A percentile compares a stretch with the other conserved stretches of the same genome.
Conservation (phyloP, 495 filamentous ascomycete genomes). For the Daldinia grandis region DNA sequence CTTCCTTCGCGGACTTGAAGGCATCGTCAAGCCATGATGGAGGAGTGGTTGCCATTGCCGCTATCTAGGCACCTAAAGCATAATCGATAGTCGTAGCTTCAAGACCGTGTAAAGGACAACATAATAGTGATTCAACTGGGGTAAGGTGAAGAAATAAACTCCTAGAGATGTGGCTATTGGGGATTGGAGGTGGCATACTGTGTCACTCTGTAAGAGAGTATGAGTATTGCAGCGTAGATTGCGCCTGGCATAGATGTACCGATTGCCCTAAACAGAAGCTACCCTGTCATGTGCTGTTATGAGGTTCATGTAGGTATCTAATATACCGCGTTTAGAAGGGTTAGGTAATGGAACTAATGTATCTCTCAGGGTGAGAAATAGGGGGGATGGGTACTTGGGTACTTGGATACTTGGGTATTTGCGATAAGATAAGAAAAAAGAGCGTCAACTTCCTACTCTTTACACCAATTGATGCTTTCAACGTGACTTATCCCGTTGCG, state of each 20-base stretch:
- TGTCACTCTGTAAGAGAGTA: neutral
- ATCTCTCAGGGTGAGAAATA: neutral
- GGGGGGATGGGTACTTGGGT: neutral
- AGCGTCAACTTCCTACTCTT: neutral
- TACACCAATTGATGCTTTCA: neutral
- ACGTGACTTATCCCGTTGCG: neutral
- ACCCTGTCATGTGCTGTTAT: too few relatives aligned
- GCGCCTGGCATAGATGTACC: neutral
- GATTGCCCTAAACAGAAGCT: too few relatives aligned
- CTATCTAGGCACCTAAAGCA: slow-evolving; percentile 5
- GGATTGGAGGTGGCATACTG: too few relatives aligned
- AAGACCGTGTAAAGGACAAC: neutral
- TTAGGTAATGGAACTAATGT: too few relatives aligned
- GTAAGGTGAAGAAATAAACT: neutral
- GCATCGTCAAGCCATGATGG: slow-evolving; percentile 23
- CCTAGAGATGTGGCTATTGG: neutral
- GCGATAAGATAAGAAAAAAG: slow-evolving; percentile 8
- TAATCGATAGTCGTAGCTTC: neutral
- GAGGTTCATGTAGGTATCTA: too few relatives aligned
- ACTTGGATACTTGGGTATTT: neutral
- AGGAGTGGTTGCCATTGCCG: neutral
- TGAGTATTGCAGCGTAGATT: neutral
- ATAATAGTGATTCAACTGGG: neutral
- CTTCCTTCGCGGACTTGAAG: slow-evolving; percentile 28
- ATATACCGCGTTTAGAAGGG: too few relatives aligned